Base-by-base conservation (phyloP, 2,329 filamentous ascomycete species). In the Neoscytalidium dimidiatum region DNA sequence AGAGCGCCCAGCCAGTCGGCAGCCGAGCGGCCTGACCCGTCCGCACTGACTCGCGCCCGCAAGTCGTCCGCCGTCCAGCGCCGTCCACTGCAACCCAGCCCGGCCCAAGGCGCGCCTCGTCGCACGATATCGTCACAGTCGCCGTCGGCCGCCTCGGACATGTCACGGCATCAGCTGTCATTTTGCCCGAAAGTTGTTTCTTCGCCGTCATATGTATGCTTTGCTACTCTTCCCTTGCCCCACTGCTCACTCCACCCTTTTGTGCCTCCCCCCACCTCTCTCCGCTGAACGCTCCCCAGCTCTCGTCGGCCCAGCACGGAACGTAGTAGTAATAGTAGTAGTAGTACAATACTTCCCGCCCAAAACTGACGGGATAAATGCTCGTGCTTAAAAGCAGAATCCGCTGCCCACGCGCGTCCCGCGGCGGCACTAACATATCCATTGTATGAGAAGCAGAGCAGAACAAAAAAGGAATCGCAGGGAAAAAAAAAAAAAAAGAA, bases 361-460 rank as follows among this genome's bases (percentile, higher is more conserved):
- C 67, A 53, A 64, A 63, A 64, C 66, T 26, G 26, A 67, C 64
- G 60, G 49, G 69, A 69, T 71, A 70, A 66, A 70, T 72, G 69
- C 70, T 62, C 67, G 72, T 70, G 71, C 70, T 66, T 68, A 64
- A 64, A 68, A 64, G 68, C 70, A 70, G 65, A 68, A 72, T 68
- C 70, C 69, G 71, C 72, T 70, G 67, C 71, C 73, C 14, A 43
- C 35, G 21, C 53, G 53, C 53, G 38, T 58, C 23, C 31, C 51
- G 51, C 51, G 7, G 31, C 51, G 67, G 33, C 56, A 44, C 69
- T 69, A 67, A 66, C 71, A 71, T 71, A 69, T 76, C 75, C 74
- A 76, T 73, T 73, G 68, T 78, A 77, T 78, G 72, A 76, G 74
- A 70, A 72, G 74, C 71, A 68, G 31, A 64, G 49, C 46, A 64